Percentiles rank a stretch among this genome's conserved stretches.
Conservation (phyloP, 345 rosid species). For the Eucalyptus virginea region DNA sequence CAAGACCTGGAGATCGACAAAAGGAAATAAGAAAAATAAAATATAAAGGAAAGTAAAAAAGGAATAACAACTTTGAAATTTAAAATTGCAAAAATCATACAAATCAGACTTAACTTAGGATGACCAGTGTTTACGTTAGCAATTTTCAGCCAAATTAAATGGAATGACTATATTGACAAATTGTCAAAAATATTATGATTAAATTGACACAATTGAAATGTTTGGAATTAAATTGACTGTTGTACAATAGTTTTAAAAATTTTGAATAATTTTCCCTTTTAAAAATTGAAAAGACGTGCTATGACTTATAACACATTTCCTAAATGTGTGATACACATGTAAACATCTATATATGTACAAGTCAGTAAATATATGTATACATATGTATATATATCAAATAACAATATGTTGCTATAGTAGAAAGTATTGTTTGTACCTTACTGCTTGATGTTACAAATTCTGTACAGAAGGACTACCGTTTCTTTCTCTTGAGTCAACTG, state of each 20-base stretch:
- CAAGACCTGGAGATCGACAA: not conserved
- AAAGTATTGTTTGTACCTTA: not conserved
- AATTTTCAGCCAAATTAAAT: not conserved
- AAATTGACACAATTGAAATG: not conserved
- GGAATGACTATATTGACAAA: not conserved
- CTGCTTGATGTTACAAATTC: not conserved
- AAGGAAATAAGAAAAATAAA: not conserved
- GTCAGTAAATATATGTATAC: too few species aligned
- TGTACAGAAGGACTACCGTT: not conserved
- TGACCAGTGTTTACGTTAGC: rapidly evolving
- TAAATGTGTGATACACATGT: not conserved
- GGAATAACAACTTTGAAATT: not conserved
- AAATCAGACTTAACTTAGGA: not conserved
- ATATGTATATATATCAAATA: too few species aligned
- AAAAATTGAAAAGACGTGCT: not conserved
- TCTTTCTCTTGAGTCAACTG: not conserved
- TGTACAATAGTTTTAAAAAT: not conserved
- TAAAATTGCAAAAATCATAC: not conserved
- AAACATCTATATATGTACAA: not conserved
- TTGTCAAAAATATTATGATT: rapidly evolving
- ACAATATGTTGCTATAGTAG: not conserved
- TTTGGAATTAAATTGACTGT: not conserved
- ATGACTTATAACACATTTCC: not conserved
- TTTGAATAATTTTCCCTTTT: not conserved
- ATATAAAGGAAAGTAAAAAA: not conserved